Conservation (phyloP, 768 basidiomycete genomes). For the Pholiota microspora region DNA sequence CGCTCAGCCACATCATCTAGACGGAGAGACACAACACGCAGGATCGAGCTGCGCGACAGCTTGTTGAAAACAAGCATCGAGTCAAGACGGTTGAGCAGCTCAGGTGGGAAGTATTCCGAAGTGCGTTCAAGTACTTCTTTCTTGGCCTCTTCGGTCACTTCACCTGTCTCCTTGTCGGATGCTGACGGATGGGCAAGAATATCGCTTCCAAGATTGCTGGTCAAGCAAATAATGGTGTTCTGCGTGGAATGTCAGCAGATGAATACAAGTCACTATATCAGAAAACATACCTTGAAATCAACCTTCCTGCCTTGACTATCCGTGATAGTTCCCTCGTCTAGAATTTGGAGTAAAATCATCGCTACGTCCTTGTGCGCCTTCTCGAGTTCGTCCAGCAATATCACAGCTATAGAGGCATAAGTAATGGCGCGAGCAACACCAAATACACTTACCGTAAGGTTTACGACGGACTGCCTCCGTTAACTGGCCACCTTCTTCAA, state of each 20-base stretch:
- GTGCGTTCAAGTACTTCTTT: constrained; percentile 73
- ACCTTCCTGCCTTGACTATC: constrained; percentile 92
- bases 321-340: constrained; percentile 87
- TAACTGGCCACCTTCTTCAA: constrained; percentile 85
- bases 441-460: constrained; percentile 64
- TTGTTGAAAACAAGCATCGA: constrained; percentile 91
- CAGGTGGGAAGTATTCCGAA: constrained; percentile 82
- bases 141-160: constrained; percentile 60
- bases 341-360: constrained; percentile 86
- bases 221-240: constrained; percentile 92
- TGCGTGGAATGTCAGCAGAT: constrained; percentile 18
- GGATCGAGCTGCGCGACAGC: constrained; percentile 67
- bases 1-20: constrained; percentile 71
- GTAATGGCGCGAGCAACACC: neutral
- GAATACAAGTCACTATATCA: neutral
- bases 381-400: constrained; percentile 86
- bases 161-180: constrained; percentile 54
- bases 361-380: constrained; percentile 95
- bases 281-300: constrained; percentile 71
- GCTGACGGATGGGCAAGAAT: constrained; percentile 70
- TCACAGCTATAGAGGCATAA: constrained; percentile 48
- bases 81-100: constrained; percentile 87
- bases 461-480: constrained; percentile 91
- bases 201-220: constrained; percentile 81
- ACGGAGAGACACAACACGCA: constrained; percentile 77